These are phyloP conservation scores for Verticillium tricorpus DNA, from an alignment of 2,329 filamentous ascomycete species.

Conservation along the genomic window DNA sequence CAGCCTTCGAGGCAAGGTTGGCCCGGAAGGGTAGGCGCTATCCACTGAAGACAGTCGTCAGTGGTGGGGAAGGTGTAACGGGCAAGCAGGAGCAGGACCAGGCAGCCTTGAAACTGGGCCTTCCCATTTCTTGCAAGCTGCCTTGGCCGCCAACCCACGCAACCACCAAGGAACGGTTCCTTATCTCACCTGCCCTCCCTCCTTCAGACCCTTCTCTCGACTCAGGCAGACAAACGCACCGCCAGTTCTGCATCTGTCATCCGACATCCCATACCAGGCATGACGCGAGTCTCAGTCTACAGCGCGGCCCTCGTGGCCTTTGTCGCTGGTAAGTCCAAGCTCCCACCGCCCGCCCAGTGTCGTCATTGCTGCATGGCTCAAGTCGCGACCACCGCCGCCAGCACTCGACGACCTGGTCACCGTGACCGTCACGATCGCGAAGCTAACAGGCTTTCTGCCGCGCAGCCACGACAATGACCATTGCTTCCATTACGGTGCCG, in stretches of 20 bases:
- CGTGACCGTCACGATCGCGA: neutral
- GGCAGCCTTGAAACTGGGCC: neutral
- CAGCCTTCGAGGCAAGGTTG: neutral
- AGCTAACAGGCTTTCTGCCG: neutral
- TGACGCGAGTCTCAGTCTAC: constrained; percentile 42
- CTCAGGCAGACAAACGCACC: neutral
- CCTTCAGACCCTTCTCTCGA: neutral
- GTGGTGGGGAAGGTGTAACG: neutral
- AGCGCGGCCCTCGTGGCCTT: constrained; percentile 36
- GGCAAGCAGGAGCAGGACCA: neutral
- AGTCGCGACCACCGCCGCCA: neutral
- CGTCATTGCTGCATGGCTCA: constrained; percentile 8
- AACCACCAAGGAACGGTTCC: neutral
- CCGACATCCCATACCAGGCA: constrained; percentile 13
- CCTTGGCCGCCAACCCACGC: neutral
- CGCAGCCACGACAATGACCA: constrained; percentile 65
- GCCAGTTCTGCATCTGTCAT: neutral
- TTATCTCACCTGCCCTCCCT: neutral
- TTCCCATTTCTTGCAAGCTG: neutral
- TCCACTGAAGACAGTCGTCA: neutral
- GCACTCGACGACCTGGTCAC: neutral
- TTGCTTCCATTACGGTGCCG: constrained; percentile 64
- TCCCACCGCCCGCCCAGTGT: neutral
- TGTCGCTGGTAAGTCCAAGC: constrained; percentile 33
- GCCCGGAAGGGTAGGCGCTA: neutral